Evolutionary conservation across 495 filamentous ascomycete genomes (phyloP).

Genomic region (Aspergillus bertholletiae): DNA sequence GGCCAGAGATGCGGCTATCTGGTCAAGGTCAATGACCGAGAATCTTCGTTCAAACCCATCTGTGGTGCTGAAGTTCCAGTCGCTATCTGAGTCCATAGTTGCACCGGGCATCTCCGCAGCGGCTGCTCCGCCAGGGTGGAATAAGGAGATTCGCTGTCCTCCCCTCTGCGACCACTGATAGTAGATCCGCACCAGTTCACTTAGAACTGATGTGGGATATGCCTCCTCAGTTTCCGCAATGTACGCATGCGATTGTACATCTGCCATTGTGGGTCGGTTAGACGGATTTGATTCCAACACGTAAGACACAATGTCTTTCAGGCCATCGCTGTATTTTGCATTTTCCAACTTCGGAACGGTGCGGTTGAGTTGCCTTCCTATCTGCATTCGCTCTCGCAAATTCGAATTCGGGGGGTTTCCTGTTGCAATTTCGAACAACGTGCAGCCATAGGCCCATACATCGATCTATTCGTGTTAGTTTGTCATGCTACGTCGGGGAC

Average conservation of each 20-base stretch:
- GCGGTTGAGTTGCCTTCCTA: constrained; percentile 60
- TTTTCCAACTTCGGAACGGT: constrained; percentile 66
- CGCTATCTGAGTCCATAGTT: constrained; percentile 52
- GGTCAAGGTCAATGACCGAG: constrained; percentile 44
- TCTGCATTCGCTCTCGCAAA: constrained; percentile 46
- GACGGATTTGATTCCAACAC: constrained; percentile 72
- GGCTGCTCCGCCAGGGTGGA: constrained; percentile 69
- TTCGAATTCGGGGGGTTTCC: constrained; percentile 71
- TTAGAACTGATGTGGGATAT: constrained; percentile 66
- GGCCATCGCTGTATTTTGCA: constrained; percentile 65
- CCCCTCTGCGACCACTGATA: constrained; percentile 82
- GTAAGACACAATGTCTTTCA: constrained; percentile 75
- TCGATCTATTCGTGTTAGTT: constrained; percentile 59
- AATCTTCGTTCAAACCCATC: constrained; percentile 71
- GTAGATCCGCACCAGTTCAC: constrained; percentile 75
- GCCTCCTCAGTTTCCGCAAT: constrained; percentile 55
- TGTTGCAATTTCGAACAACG: constrained; percentile 86
- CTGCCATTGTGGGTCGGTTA: constrained; percentile 63
- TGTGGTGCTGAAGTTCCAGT: constrained; percentile 93
- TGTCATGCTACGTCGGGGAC: not conserved
- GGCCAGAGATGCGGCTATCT: constrained; percentile 41
- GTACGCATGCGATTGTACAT: constrained; percentile 45
- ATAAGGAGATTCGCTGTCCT: constrained; percentile 79
- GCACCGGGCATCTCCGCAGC: constrained; percentile 48
- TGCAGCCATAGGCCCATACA: constrained; percentile 93